Evolutionary conservation across 805 yeast genomes (phyloP).

Genomic region (Candida montana): DNA sequence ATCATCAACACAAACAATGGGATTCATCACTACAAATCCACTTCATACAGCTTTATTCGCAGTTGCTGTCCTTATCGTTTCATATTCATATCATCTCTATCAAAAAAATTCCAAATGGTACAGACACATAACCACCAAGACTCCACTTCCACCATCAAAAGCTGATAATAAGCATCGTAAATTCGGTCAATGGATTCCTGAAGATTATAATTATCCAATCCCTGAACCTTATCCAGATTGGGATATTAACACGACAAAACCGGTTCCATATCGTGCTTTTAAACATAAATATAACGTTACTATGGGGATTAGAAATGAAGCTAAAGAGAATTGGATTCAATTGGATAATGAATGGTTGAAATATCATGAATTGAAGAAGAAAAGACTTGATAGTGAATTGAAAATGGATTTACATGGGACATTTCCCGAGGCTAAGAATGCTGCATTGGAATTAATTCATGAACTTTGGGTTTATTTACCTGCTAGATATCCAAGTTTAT

Average conservation of each 20-base stretch:
- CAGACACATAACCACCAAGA: slow-evolving; percentile 3
- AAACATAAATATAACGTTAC: slow-evolving; percentile 58
- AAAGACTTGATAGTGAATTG: slow-evolving; percentile 45
- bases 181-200: slow-evolving; percentile 51
- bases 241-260: slow-evolving; percentile 15
- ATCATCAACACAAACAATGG: too few species aligned
- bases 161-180: slow-evolving; percentile 43
- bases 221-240: slow-evolving; percentile 39
- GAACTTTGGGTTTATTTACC: slow-evolving; percentile 52
- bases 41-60: neutral
- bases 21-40: neutral
- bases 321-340: slow-evolving; percentile 60
- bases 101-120: slow-evolving; percentile 4
- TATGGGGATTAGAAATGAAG: slow-evolving; percentile 66
- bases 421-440: slow-evolving; percentile 43
- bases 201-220: slow-evolving; percentile 41
- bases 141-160: slow-evolving; percentile 28
- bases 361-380: slow-evolving; percentile 47
- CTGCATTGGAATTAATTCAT: slow-evolving; percentile 50
- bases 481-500: slow-evolving; percentile 51
- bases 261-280: slow-evolving; percentile 40
- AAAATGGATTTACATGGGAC: slow-evolving; percentile 38
- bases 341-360: slow-evolving; percentile 61
- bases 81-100: neutral
- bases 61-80: neutral